Conservation (phyloP, 179 eudicot genomes). For the Nepenthes alata region DNA sequence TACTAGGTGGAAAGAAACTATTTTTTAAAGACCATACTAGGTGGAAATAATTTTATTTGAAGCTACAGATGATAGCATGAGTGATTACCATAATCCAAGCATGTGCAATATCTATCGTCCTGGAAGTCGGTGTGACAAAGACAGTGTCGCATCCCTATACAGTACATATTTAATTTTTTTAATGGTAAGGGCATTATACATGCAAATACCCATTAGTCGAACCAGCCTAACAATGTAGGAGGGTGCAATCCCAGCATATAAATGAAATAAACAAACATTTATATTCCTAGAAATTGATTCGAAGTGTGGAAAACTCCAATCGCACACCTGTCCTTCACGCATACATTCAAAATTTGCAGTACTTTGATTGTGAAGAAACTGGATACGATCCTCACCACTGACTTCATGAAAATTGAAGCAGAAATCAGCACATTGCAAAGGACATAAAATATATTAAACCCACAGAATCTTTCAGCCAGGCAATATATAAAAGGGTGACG, state of each 20-base stretch:
- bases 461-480: neutral
- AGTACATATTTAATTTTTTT: neutral
- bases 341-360: slow-evolving; percentile 67
- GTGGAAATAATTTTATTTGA: too few relatives aligned
- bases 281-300: neutral
- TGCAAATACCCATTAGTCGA: slow-evolving; percentile 5
- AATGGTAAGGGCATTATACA: neutral
- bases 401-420: slow-evolving; percentile 24
- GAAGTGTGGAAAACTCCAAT: neutral
- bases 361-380: slow-evolving; percentile 67
- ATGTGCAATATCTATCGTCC: slow-evolving; percentile 58
- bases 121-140: slow-evolving; percentile 69
- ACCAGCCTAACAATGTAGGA: neutral
- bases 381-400: slow-evolving; percentile 55
- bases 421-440: neutral
- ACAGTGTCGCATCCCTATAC: slow-evolving; percentile 68
- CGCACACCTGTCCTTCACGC: slow-evolving; percentile 50
- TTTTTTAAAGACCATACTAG: neutral
- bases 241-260: neutral
- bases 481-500: neutral
- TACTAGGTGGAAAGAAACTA: neutral
- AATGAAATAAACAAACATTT: slow-evolving; percentile 2
- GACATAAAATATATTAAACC: neutral
- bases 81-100: slow-evolving; percentile 65
- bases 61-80: neutral